These are phyloP conservation scores for Fusarium sp. DNA, from an alignment of 2,329 filamentous ascomycete species.

Conservation along the genomic window DNA sequence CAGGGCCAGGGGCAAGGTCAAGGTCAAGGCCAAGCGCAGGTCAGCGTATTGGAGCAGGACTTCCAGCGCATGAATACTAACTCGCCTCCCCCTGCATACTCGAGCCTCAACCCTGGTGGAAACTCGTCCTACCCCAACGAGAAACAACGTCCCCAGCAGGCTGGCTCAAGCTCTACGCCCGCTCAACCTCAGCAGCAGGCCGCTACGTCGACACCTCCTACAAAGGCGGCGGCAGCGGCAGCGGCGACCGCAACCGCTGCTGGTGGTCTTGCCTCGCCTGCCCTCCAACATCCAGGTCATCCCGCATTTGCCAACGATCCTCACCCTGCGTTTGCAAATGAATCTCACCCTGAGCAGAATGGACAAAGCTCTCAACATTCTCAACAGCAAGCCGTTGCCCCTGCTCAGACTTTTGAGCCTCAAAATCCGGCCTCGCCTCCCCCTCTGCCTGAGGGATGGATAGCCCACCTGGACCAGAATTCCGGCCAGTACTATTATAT, in stretches of 20 bases:
- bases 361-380: constrained; percentile 62
- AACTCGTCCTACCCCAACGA: constrained; percentile 81
- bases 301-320: constrained; percentile 93
- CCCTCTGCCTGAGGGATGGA: constrained; percentile 97
- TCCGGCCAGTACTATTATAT: constrained; percentile 99
- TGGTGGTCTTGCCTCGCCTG: constrained; percentile 61
- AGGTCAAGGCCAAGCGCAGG: constrained; percentile 60
- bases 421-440: constrained; percentile 86
- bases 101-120: constrained; percentile 74
- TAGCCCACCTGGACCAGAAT: constrained; percentile 93
- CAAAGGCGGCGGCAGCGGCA: constrained; percentile 48
- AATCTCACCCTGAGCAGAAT: constrained; percentile 71
- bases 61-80: constrained; percentile 86
- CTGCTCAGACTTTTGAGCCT: constrained; percentile 57
- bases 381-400: constrained; percentile 60
- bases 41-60: constrained; percentile 86
- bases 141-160: constrained; percentile 72
- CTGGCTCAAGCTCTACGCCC: constrained; percentile 49
- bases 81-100: constrained; percentile 96
- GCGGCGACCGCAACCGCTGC: constrained; percentile 44
- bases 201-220: constrained; percentile 49
- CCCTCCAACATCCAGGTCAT: constrained; percentile 76
- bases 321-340: constrained; percentile 90
- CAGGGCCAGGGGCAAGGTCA: constrained; percentile 60
- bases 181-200: constrained; percentile 47